phyloP scores from a whole-genome alignment of 768 basidiomycete species.

The Auricularia cornea region DNA sequence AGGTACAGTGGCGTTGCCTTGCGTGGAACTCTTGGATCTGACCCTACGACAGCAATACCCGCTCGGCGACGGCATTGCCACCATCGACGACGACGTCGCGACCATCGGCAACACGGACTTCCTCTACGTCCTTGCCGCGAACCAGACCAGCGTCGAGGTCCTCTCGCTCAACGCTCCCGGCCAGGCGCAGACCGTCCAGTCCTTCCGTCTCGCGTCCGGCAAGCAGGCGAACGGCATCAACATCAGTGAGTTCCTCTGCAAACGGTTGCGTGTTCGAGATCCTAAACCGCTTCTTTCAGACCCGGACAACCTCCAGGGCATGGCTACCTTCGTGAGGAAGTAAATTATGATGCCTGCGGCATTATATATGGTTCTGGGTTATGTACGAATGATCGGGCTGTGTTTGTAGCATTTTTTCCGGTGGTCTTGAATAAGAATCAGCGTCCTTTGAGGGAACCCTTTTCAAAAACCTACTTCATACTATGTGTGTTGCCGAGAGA shows the following conservation, averaged over 20 bases:
- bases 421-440: neutral
- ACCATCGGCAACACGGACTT: conserved; percentile 32
- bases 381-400: neutral
- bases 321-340: conserved; percentile 4
- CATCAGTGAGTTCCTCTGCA: conserved; percentile 1
- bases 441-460: neutral
- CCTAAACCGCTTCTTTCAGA: neutral
- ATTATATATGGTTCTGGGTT: neutral
- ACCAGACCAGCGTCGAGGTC: conserved; percentile 32
- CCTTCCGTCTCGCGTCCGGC: conserved; percentile 1
- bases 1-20: conserved; percentile 16
- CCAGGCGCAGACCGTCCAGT: conserved; percentile 10
- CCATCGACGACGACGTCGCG: conserved; percentile 35
- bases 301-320: conserved; percentile 6
- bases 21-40: neutral
- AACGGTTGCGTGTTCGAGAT: neutral
- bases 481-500: too few species aligned
- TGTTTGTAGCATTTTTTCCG: neutral
- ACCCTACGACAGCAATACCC: conserved; percentile 27
- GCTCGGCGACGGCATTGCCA: conserved; percentile 25
- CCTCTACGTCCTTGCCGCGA: conserved; percentile 33
- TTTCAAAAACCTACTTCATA: too few species aligned
- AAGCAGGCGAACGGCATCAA: neutral
- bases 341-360: neutral
- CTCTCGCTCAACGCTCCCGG: conserved; percentile 32